A percentile compares a stretch with the other conserved stretches of the same genome.
Evolutionary conservation across 108 stramenopile genomes (phyloP).

Genomic region (Stephanodiscus minutulus): DNA sequence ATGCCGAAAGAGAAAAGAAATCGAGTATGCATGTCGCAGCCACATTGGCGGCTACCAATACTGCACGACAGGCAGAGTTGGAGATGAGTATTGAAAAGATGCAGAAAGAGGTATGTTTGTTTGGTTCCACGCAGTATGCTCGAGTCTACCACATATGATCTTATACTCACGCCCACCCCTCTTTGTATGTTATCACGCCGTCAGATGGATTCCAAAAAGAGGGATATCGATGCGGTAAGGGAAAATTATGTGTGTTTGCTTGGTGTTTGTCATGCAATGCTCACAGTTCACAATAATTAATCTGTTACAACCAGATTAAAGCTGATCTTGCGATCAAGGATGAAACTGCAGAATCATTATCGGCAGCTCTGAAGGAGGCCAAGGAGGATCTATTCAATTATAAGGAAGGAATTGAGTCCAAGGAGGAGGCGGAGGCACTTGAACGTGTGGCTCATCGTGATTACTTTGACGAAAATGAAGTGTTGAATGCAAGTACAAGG

Average conservation of each 20-base stretch:
- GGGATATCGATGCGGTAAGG: constrained; percentile 38
- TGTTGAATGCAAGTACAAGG: background rate
- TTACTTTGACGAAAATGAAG: constrained; percentile 38
- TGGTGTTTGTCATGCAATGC: background rate
- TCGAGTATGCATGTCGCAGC: constrained; percentile 45
- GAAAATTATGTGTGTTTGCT: background rate
- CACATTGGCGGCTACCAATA: constrained; percentile 47
- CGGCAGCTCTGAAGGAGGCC: constrained; percentile 24
- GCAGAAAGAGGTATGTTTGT: constrained; percentile 31
- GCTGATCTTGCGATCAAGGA: constrained; percentile 32
- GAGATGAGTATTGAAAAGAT: constrained; percentile 48
- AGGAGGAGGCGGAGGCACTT: constrained; percentile 31
- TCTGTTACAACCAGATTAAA: constrained; percentile 22
- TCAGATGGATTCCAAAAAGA: constrained; percentile 27
- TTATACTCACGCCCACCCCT: background rate
- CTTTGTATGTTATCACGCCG: background rate
- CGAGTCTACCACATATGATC: background rate
- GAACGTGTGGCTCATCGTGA: constrained; percentile 38
- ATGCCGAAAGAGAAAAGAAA: constrained; percentile 38
- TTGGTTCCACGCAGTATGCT: constrained; percentile 11
- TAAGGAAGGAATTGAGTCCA: constrained; percentile 28
- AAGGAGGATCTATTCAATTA: constrained; percentile 33
- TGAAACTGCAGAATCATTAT: constrained; percentile 8
- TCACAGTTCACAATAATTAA: background rate
- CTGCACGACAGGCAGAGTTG: constrained; percentile 49